Base-by-base conservation (phyloP, 306 rosid genomes). In the Rosa chinensis region DNA sequence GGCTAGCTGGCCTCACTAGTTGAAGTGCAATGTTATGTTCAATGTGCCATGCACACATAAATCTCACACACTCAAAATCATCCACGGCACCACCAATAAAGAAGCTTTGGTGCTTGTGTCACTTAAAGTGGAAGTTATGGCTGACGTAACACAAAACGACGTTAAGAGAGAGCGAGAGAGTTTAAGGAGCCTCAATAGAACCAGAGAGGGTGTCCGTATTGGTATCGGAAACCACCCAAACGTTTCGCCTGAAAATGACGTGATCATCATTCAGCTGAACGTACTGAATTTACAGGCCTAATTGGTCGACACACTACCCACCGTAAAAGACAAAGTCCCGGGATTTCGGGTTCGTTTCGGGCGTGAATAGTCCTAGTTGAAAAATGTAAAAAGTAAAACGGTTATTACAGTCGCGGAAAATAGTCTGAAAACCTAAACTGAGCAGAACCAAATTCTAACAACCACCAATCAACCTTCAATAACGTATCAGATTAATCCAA, bases 101-200 rank as follows among this genome's bases (percentile, higher is more conserved):
- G 4, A 52, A 74, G 78, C 70, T 43, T 59, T 59, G 70, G 70
- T 75, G 70, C 70, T 59, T 75, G 6, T 58, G n/a, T 63, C 62
- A 76, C 72, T 45, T 0, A 62, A 61, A 62, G 17, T 45, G 14
- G 71, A 18, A 18, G 71, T 61, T 63, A 62, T 61, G 44, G 70
- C 70, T 42, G 23, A 58, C 59, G 66, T 25, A 21, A 12, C 3
- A 32, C 4, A 3, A 52, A 72, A 35, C 48, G 16, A 72, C 76
- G 14, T 39, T 3, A 3, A 32, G 3, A 32, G 2, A 56, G 44
- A 64, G 18, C 3, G 16, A 25, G 1, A 68, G 47, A 67, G 72
- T 20, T 59, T 25, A 12, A 61, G 66, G 37, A 25, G 17, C 18
- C 61, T 13, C 68, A 62, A 14, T 62, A 62, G 42, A 63, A 32